Conservation (phyloP, 2,329 filamentous ascomycete genomes). For the Trichoderma atrobrunneum region DNA sequence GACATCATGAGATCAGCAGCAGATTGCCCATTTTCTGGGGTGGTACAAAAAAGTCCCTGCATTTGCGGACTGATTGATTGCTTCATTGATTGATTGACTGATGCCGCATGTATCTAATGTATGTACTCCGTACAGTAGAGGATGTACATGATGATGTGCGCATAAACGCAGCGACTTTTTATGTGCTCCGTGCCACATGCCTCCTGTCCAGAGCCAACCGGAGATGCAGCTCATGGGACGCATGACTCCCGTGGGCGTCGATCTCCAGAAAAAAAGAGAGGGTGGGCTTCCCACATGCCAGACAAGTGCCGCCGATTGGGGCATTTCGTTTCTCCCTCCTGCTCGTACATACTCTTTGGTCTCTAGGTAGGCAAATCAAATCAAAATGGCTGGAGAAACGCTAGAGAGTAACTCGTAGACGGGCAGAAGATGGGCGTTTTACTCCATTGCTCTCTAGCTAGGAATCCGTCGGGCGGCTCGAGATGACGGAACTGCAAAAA, state of each 20-base stretch:
- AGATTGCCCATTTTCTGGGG: conserved; percentile 1
- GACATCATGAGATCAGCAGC: conserved; percentile 9
- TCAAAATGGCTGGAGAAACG: neutral
- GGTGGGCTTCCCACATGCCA: conserved; percentile 21
- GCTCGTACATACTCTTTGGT: neutral
- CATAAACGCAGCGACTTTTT: neutral
- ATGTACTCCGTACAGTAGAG: neutral
- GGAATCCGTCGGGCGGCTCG: neutral
- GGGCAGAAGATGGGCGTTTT: neutral
- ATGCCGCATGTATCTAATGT: neutral
- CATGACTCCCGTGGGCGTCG: conserved; percentile 23
- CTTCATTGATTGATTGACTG: neutral
- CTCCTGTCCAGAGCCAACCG: neutral
- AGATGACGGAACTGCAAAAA: neutral
- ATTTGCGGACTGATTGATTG: neutral
- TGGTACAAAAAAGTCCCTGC: conserved; percentile 12
- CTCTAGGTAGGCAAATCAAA: neutral
- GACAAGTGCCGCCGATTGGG: conserved; percentile 17
- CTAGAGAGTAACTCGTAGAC: neutral
- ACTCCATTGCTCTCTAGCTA: neutral
- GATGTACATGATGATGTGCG: neutral
- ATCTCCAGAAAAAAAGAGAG: neutral
- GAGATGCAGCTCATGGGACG: conserved; percentile 17
- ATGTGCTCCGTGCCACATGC: neutral
- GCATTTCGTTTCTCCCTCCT: neutral